Evolutionary conservation across 176 grass and related monocot genomes (phyloP).

Genomic region (Carex cristatella): DNA sequence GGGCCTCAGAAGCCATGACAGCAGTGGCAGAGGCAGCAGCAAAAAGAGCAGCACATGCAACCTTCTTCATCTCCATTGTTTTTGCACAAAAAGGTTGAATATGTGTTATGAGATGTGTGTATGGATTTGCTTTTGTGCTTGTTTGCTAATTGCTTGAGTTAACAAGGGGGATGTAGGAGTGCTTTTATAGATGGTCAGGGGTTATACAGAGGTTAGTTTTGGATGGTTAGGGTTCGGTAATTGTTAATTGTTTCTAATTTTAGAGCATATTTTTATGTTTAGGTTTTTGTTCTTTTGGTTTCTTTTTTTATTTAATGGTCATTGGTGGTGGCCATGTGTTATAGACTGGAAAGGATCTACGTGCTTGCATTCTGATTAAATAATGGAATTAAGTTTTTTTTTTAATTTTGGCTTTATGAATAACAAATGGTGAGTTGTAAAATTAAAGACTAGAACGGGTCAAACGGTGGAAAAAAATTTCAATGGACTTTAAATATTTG

Average conservation of each 20-base stretch:
- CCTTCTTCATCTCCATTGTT: conserved; percentile 89
- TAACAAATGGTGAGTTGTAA: conserved; percentile 19
- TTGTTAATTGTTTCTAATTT: conserved; percentile 1
- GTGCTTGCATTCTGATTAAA: conserved; percentile 36
- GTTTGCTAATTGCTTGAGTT: conserved; percentile 38
- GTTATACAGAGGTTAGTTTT: conserved; percentile 16
- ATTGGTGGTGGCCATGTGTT: conserved; percentile 38
- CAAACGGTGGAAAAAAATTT: not conserved
- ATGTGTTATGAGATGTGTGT: conserved; percentile 25
- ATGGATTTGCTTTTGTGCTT: conserved; percentile 16
- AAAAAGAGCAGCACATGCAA: conserved; percentile 75
- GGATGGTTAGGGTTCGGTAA: conserved; percentile 23
- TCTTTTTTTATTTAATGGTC: not conserved
- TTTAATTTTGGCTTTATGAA: not conserved
- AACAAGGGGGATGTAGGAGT: not conserved
- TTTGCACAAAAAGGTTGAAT: conserved; percentile 34
- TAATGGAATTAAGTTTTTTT: not conserved
- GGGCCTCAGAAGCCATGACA: conserved; percentile 57
- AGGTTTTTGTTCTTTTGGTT: not conserved
- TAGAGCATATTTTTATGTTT: not conserved
- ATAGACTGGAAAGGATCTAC: conserved; percentile 22
- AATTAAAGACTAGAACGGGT: conserved; percentile 18
- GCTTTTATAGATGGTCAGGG: conserved; percentile 53
- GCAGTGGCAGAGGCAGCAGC: conserved; percentile 55
- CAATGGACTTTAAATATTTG: not conserved